Conservation (phyloP, 345 rosid species). For the Populus ilicifolia region DNA sequence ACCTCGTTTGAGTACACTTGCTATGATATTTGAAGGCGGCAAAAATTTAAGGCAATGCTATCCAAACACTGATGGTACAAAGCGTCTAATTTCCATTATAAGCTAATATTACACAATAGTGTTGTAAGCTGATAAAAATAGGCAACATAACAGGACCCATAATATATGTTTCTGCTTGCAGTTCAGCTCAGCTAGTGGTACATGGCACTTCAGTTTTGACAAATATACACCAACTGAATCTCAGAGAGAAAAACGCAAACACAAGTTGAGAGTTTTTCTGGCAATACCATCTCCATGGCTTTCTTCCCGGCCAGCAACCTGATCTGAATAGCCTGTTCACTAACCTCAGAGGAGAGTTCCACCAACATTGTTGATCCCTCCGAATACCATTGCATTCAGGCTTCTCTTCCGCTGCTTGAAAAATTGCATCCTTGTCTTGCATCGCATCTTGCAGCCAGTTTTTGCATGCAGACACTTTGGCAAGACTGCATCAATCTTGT, state of each 20-base stretch:
- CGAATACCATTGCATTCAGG: background rate
- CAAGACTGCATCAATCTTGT: background rate
- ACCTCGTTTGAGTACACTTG: background rate
- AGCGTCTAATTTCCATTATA: background rate
- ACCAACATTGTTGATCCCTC: constrained; percentile 2
- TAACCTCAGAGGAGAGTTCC: constrained; percentile 18
- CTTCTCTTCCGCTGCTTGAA: background rate
- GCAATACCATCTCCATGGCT: constrained; percentile 11
- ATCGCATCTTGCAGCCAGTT: no score
- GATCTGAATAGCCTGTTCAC: constrained; percentile 17
- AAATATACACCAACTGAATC: background rate
- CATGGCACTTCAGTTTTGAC: background rate
- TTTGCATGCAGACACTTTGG: background rate
- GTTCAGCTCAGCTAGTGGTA: background rate
- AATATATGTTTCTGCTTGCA: background rate
- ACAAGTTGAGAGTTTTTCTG: constrained; percentile 17
- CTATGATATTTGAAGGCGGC: background rate
- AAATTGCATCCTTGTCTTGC: background rate
- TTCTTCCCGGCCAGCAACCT: background rate
- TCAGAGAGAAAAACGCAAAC: background rate
- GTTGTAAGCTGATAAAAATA: background rate
- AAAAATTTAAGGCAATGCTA: background rate
- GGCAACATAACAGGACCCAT: background rate
- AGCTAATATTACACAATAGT: background rate
- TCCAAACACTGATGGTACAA: background rate